Base-by-base conservation (phyloP, 73 alveolate species). In the Paramecium biaurelia region DNA sequence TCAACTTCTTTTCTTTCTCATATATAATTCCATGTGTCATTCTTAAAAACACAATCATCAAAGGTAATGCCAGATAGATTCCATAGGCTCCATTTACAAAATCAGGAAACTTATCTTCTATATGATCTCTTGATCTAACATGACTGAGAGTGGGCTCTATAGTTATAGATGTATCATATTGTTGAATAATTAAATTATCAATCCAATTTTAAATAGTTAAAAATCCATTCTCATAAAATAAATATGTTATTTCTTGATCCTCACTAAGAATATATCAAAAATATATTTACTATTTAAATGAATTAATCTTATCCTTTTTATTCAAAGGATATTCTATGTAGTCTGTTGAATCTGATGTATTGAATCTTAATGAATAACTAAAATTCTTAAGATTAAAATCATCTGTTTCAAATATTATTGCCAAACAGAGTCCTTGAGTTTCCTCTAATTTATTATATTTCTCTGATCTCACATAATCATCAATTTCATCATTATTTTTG, bases 1-100 rank as follows among this genome's bases (percentile, higher is more conserved):
- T 95, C 21, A 96, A 89, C 94, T 96, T 97, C 5, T 97, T 87
- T 87, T 98, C 99, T 88, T 97, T 97, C 49, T 98, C 99, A 47
- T 95, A 96, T 11, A 97, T 97, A 43, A 97, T 70, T 35, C 94
- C 94, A 18, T 92, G 93, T 14, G 96, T 94, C 89, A 97, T 85
- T 53, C 96, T 92, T 85, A 95, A 93, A 38, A 95, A 85, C 9
- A 99, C 98, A 56, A 94, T 92, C 96, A 97, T 89, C 82, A 93
- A 93, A 4, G 99, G 96, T 72, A 96, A 85, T 87, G 96, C 95
- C 85, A 97, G 34, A 67, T 96, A 92, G 58, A 95, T 90, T 24
- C 95, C 95, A 68, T 94, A 86, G 1, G 92, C 34, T 76, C 89
- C 93, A 37, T 32, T 43, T 35, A 76, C 63, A 76, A 30, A 30